These are phyloP conservation scores for Dendrothele bispora DNA, from an alignment of 768 basidiomycete species.

Conservation along the genomic window DNA sequence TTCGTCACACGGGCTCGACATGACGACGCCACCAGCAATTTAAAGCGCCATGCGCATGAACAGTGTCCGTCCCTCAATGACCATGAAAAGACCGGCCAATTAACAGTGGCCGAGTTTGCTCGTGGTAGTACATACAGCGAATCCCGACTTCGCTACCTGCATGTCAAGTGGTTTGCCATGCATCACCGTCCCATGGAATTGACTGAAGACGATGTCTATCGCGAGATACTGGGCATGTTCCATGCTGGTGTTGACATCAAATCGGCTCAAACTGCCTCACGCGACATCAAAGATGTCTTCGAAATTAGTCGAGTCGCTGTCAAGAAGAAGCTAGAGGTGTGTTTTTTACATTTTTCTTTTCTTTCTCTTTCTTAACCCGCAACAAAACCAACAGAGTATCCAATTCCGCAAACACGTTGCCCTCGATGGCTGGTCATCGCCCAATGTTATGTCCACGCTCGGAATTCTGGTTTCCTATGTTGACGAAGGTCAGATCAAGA, in stretches of 20 bases:
- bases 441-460: slow-evolving; percentile 17
- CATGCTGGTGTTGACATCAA: slow-evolving; percentile 4
- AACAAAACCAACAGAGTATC: not conserved
- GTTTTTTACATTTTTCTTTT: too few species aligned
- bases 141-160: slow-evolving; percentile 8
- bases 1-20: not conserved
- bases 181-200: not conserved
- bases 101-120: slow-evolving; percentile 2
- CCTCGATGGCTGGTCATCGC: slow-evolving; percentile 21
- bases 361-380: too few species aligned
- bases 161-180: not conserved
- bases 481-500: slow-evolving; percentile 7
- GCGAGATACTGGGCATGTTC: not conserved
- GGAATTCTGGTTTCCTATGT: slow-evolving; percentile 14
- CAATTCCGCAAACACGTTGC: slow-evolving; percentile 12
- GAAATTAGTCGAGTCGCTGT: not conserved
- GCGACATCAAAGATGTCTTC: not conserved
- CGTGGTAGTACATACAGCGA: slow-evolving; percentile 8
- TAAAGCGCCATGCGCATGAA: too few species aligned
- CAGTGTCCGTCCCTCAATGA: too few species aligned
- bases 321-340: too few species aligned
- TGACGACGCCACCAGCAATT: not conserved
- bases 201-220: not conserved
- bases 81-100: too few species aligned
- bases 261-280: not conserved